Percentiles rank a stretch among this genome's conserved stretches.
Evolutionary conservation across 2,329 filamentous ascomycete genomes (phyloP).

Genomic region (Amesomyces nigricolor): DNA sequence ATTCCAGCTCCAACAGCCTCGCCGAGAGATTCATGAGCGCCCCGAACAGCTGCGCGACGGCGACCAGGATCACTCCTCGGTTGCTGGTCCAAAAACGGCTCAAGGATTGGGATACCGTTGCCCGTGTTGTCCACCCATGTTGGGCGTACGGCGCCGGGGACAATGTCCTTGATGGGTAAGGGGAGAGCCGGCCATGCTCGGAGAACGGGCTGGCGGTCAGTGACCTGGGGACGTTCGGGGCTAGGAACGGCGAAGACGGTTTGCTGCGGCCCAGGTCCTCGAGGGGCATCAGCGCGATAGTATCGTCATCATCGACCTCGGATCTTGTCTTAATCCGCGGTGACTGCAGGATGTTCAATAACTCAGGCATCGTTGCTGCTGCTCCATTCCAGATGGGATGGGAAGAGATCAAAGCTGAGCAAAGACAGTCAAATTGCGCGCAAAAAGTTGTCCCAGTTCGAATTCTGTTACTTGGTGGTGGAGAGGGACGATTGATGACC

Average conservation of each 20-base stretch:
- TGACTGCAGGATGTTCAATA: slow-evolving; percentile 26
- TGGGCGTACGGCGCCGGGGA: slow-evolving; percentile 18
- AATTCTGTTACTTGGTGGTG: not conserved
- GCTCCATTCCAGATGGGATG: not conserved
- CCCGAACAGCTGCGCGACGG: slow-evolving; percentile 73
- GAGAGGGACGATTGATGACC: not conserved
- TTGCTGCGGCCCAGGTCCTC: slow-evolving; percentile 24
- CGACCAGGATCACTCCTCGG: slow-evolving; percentile 66
- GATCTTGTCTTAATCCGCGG: slow-evolving; percentile 22
- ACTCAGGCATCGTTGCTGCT: slow-evolving; percentile 19
- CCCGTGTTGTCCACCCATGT: slow-evolving; percentile 17
- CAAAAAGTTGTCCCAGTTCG: not conserved
- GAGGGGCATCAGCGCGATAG: slow-evolving; percentile 27
- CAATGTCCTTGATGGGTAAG: slow-evolving; percentile 15
- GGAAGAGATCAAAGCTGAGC: no score
- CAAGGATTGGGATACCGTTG: slow-evolving; percentile 24
- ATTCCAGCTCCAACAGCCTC: slow-evolving; percentile 66
- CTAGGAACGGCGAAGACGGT: slow-evolving; percentile 27
- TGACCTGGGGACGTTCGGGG: slow-evolving; percentile 33
- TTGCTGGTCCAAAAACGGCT: slow-evolving; percentile 55
- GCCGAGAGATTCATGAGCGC: slow-evolving; percentile 81
- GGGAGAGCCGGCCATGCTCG: slow-evolving; percentile 28
- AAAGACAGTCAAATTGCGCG: no score
- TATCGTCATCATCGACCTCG: slow-evolving; percentile 25
- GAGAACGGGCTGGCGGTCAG: slow-evolving; percentile 40